Conservation (phyloP, 2,329 filamentous ascomycete genomes). For the Penicillium sp. region DNA sequence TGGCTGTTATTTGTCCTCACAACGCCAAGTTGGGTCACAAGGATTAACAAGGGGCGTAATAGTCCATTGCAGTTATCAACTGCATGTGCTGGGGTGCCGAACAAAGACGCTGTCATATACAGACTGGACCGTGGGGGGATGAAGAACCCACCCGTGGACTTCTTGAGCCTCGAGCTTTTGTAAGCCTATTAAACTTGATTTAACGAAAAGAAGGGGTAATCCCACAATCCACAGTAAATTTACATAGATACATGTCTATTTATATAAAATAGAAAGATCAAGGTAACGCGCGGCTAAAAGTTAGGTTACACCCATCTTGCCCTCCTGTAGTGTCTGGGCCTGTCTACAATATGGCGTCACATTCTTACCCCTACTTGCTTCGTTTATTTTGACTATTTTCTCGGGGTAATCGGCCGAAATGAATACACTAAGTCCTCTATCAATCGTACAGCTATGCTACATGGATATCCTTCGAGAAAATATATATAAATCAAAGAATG, state of each 20-base stretch:
- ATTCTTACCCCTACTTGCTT: conserved; percentile 2
- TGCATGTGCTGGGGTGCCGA: conserved; percentile 12
- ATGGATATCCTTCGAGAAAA: conserved; percentile 16
- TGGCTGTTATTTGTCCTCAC: conserved; percentile 19
- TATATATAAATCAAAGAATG: background rate
- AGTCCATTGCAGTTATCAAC: conserved; percentile 19
- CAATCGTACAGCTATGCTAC: conserved; percentile 21
- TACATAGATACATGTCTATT: background rate
- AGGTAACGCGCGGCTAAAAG: conserved; percentile 9
- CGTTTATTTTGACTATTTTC: background rate
- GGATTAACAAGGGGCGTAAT: conserved; percentile 10
- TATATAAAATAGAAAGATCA: background rate
- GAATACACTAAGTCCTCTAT: background rate
- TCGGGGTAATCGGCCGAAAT: background rate
- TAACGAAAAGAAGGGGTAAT: background rate
- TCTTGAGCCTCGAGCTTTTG: background rate
- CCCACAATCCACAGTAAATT: background rate
- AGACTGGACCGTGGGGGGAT: conserved; percentile 16
- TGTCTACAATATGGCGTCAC: conserved; percentile 3
- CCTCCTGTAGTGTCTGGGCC: background rate
- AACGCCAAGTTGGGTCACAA: conserved; percentile 12
- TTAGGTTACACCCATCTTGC: conserved; percentile 5
- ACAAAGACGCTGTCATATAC: conserved; percentile 22
- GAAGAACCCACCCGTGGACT: conserved; percentile 6
- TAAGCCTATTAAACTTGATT: background rate